Conservation (phyloP, 2,329 filamentous ascomycete species). For the Curvularia verruculosa region DNA sequence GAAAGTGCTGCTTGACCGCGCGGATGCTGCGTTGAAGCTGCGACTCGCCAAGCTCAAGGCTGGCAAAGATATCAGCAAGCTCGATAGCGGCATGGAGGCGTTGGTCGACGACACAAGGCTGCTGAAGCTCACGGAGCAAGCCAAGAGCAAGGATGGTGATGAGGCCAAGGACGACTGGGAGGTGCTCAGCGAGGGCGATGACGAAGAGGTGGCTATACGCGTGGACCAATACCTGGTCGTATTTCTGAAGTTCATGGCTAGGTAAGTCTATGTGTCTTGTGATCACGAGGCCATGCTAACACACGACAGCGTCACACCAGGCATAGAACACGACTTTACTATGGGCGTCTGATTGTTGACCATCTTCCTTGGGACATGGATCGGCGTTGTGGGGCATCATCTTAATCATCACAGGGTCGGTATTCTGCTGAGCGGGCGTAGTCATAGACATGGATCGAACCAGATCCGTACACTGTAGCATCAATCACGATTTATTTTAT, state of each 20-base stretch:
- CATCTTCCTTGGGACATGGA: conserved; percentile 1
- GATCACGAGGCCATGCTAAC: conserved; percentile 57
- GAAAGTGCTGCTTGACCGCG: conserved; percentile 95
- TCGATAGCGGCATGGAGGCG: conserved; percentile 74
- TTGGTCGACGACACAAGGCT: conserved; percentile 80
- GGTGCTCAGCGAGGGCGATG: conserved; percentile 62
- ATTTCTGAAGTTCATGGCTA: conserved; percentile 76
- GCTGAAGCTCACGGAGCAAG: conserved; percentile 61
- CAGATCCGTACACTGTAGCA: conserved; percentile 1
- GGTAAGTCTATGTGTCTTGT: conserved; percentile 33
- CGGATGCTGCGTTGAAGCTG: conserved; percentile 89
- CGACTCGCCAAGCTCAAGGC: conserved; percentile 79
- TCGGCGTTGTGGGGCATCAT: conserved; percentile 11
- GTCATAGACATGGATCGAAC: conserved; percentile 1
- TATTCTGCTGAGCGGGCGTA: conserved; percentile 9
- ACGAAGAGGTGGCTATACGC: conserved; percentile 79
- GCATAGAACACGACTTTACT: conserved; percentile 97
- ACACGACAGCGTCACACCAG: conserved; percentile 86
- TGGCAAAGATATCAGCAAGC: conserved; percentile 60
- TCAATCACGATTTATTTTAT: conserved; percentile 1
- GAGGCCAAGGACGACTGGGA: conserved; percentile 65
- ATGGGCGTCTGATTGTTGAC: conserved; percentile 75
- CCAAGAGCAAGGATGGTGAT: conserved; percentile 51
- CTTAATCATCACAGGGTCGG: conserved; percentile 5
- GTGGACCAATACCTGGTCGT: conserved; percentile 91